Conservation (phyloP, 2,329 filamentous ascomycete genomes). For the Penicillium sp. region DNA sequence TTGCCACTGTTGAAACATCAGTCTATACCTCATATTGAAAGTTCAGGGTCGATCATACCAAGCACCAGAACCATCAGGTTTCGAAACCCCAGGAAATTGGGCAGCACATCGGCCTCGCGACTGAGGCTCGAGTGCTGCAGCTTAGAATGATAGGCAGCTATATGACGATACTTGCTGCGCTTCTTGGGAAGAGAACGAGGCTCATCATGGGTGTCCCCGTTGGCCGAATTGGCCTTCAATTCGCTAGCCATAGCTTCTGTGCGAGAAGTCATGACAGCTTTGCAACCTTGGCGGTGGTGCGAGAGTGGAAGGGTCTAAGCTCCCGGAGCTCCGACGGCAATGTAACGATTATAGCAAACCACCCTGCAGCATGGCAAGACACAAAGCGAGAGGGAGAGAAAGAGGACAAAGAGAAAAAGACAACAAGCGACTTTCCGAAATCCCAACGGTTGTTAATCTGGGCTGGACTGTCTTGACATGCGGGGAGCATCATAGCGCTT, state of each 20-base stretch:
- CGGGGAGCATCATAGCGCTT: slow-evolving; percentile 12
- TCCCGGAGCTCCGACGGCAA: neutral
- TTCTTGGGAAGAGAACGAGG: neutral
- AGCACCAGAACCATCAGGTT: slow-evolving; percentile 96
- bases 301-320: slow-evolving; percentile 1
- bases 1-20: slow-evolving; percentile 64
- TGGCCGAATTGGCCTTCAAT: neutral
- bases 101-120: slow-evolving; percentile 71
- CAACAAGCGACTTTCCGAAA: neutral
- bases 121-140: slow-evolving; percentile 78
- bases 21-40: neutral
- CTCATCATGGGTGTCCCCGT: slow-evolving; percentile 11
- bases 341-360: neutral
- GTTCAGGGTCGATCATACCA: slow-evolving; percentile 53
- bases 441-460: slow-evolving; percentile 3
- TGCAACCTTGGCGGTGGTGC: neutral
- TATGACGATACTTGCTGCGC: slow-evolving; percentile 81
- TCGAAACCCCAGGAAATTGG: slow-evolving; percentile 89
- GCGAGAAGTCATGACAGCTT: slow-evolving; percentile 15
- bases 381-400: neutral
- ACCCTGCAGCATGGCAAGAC: neutral
- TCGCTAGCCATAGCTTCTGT: slow-evolving; percentile 17
- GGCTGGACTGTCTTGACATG: slow-evolving; percentile 2
- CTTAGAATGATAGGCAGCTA: slow-evolving; percentile 78
- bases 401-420: neutral